These are phyloP conservation scores for Kodamaea ohmeri DNA, from an alignment of 1,139 yeast species.

Conservation along the genomic window DNA sequence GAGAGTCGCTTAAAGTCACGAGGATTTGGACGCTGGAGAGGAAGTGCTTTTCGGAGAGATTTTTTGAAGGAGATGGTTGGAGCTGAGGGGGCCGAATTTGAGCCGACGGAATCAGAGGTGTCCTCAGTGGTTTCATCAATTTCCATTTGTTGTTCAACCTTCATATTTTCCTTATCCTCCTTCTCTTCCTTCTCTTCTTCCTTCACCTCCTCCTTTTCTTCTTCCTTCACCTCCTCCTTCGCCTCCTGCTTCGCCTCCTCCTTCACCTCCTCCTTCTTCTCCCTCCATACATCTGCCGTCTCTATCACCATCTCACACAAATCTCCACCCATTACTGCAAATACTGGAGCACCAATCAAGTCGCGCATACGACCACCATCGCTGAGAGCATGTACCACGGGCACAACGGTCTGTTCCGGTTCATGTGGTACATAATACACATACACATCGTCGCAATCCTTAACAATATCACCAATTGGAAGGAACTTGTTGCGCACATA, in stretches of 20 bases:
- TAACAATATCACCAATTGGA: slow-evolving; percentile 69
- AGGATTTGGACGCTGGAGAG: slow-evolving; percentile 5
- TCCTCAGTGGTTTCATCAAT: neutral
- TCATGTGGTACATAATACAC: slow-evolving; percentile 64
- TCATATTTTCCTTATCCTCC: neutral
- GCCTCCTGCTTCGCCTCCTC: neutral
- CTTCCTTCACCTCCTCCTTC: neutral
- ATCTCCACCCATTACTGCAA: slow-evolving; percentile 20
- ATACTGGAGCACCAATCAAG: slow-evolving; percentile 72
- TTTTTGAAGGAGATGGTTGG: slow-evolving; percentile 3
- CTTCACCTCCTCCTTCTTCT: neutral
- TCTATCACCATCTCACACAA: neutral
- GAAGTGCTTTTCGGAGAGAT: slow-evolving; percentile 4
- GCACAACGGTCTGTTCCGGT: slow-evolving; percentile 54
- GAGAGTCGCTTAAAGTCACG: slow-evolving; percentile 3
- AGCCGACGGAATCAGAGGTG: too few relatives aligned
- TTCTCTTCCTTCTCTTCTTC: neutral
- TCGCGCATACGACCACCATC: slow-evolving; percentile 42
- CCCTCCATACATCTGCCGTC: slow-evolving; percentile 2
- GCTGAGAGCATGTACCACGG: slow-evolving; percentile 59
- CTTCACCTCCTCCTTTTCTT: neutral
- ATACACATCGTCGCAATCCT: slow-evolving; percentile 59
- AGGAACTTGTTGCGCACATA: slow-evolving; percentile 57
- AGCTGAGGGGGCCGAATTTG: too few relatives aligned
- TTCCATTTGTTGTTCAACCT: neutral